These are phyloP conservation scores for Backusella liffmaniae DNA, from an alignment of 192 early-diverging fungal genomes.

Conservation along the genomic window DNA sequence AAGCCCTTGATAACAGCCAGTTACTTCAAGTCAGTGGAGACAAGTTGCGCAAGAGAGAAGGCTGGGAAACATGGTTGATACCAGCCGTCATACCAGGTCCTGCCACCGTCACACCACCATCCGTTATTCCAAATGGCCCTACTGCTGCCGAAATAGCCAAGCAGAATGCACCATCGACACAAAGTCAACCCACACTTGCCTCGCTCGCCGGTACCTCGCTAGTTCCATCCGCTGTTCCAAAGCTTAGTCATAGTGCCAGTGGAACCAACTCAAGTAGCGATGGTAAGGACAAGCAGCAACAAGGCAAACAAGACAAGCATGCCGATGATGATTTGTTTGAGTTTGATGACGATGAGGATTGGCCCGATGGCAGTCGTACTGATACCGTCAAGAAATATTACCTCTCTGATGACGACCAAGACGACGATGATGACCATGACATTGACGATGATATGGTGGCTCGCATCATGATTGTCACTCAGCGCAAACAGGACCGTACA, in stretches of 20 bases:
- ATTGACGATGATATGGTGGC: slow-evolving; percentile 89
- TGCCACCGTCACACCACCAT: neutral
- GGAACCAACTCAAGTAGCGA: neutral
- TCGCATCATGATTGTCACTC: slow-evolving; percentile 90
- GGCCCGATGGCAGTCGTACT: slow-evolving; percentile 50
- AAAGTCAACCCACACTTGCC: neutral
- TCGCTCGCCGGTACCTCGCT: neutral
- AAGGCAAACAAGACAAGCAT: slow-evolving; percentile 7
- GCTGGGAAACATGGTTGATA: slow-evolving; percentile 82
- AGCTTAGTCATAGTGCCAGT: neutral
- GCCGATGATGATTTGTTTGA: slow-evolving; percentile 71
- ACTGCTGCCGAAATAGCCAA: neutral
- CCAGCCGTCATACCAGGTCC: slow-evolving; percentile 26
- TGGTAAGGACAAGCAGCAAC: neutral
- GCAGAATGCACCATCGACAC: neutral
- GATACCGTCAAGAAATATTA: slow-evolving; percentile 50
- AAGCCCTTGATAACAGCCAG: slow-evolving; percentile 47
- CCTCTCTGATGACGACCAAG: slow-evolving; percentile 44
- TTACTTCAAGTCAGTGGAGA: slow-evolving; percentile 28
- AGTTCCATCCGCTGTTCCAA: neutral
- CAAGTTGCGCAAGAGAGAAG: slow-evolving; percentile 65
- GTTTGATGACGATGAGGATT: slow-evolving; percentile 73
- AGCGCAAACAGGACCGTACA: slow-evolving; percentile 64
- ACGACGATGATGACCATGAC: slow-evolving; percentile 71
- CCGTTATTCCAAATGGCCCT: neutral